Base-by-base conservation (phyloP, 1,284 basidiomycete genomes). In the Apiotrichum mycotoxinovorans region DNA sequence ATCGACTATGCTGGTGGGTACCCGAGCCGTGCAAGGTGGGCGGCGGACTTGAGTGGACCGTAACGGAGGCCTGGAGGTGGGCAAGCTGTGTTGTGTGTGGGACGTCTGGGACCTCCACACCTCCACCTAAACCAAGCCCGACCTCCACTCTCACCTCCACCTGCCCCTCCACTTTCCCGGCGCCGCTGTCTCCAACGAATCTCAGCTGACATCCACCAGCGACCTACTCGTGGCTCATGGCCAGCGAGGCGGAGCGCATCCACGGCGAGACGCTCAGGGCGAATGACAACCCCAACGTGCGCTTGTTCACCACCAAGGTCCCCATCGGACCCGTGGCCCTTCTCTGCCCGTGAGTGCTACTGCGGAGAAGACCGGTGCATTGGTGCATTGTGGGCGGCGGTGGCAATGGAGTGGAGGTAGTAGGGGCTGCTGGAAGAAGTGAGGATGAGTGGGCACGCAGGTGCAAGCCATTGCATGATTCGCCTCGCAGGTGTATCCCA, bases 221-320 rank as follows among this genome's bases (percentile, higher is more conserved):
- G 20, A 55, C 54, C 17, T 61, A 61, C 52, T 60, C 61, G 9
- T 65, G 63, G 63, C 30, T 65, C 54, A 65, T 65, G 60, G 63
- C 58, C 15, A 91, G 85, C 66, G 91, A 94, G 72, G 89, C 89
- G 23, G 83, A 92, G 41, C 83, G 91, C 12, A 73, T 68, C 17
- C 74, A 74, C 51, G 78, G 78, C 84, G 90, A 93, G 77, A 85
- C 88, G 11, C 58, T 58, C 41, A 60, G 55, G 58, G 63, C 54
- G 7, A 60, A 56, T 37, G 63, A 62, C 17, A 54, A 54, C 43
- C 58, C 60, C 3, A 53, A 47, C 14, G 22, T 65, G 35, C 56
- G 63, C 22, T 65, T 58, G 61, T 62, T 65, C 41, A 65, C 63
- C 18, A 56, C 57, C 48, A 45, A 53, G n/a, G 58, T 96, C 72